Base-by-base conservation (phyloP, 306 rosid genomes). In the Rosa chinensis region DNA sequence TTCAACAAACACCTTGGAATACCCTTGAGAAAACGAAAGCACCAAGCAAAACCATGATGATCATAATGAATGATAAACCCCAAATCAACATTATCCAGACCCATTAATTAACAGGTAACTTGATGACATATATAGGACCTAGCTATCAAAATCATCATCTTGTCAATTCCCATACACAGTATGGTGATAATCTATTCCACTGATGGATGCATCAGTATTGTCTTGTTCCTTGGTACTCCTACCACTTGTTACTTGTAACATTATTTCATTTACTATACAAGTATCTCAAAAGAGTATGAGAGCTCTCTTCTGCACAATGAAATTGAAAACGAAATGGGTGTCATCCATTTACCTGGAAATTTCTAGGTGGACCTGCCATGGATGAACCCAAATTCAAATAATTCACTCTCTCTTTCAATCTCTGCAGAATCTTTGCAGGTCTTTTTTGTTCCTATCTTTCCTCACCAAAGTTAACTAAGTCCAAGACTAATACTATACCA, bases 341-440 rank as follows among this genome's bases (percentile, higher is more conserved):
- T 79, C 83, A 75, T 85, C 72, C 80, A 82, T 84, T 82, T 82
- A 61, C 85, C 87, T 85, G 75, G 83, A 88, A 88, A 85, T 80
- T 82, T 82, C 80, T 75, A 63, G 86, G 85, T 84, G 89, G 92
- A 81, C 83, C 86, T 70, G 50, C 85, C 67, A 70, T 20, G 74
- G 17, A 23, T 18, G 39, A 66, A 72, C 69, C 72, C 74, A 84
- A 78, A 52, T 68, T 80, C 40, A 66, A 85, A 85, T 82, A 35
- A 81, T 74, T 78, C 77, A 78, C 71, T 43, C 69, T 45, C 73
- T 39, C 16, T 77, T 63, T 77, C 71, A 75, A 45, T 39, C 68
- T 55, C 23, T 40, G 84, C 53, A 85, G 96, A 91, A 89, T 91
- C 92, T 91, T 91, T 89, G 84, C 88, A 84, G 90, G 43, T n/a